Percentiles rank a stretch among this genome's conserved stretches.
phyloP scores from a whole-genome alignment of 495 filamentous ascomycete genomes.

The Podospora pseudoanserina region DNA sequence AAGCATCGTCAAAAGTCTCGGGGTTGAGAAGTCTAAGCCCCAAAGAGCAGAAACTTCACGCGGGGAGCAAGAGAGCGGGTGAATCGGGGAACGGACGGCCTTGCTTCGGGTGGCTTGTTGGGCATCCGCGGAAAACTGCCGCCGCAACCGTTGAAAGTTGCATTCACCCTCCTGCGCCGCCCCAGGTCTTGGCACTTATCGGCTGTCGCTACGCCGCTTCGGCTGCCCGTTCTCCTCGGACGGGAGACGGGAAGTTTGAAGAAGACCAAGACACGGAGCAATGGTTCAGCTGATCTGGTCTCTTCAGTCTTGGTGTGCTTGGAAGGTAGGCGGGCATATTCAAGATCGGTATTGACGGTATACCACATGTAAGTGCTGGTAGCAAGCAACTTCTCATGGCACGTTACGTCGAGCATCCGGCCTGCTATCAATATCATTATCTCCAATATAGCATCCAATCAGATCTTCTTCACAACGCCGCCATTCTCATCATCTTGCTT shows the following conservation, averaged over 20 bases:
- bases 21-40: constrained; percentile 7
- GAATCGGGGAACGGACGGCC: not conserved
- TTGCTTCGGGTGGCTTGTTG: constrained; percentile 6
- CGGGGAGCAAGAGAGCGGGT: not conserved
- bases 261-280: not conserved
- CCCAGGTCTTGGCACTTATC: constrained; percentile 8
- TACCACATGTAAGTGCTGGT: not conserved
- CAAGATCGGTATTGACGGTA: not conserved
- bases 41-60: not conserved
- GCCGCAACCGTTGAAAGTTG: constrained; percentile 8
- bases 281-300: not conserved
- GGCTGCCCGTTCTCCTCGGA: constrained; percentile 1
- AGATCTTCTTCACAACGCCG: not conserved
- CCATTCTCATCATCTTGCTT: not conserved
- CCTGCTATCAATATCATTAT: not conserved
- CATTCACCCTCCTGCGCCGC: constrained; percentile 3
- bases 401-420: not conserved
- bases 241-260: not conserved
- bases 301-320: not conserved
- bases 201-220: not conserved
- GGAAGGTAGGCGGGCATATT: not conserved
- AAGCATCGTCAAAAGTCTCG: not conserved
- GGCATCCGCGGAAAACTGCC: not conserved
- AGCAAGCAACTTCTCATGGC: not conserved
- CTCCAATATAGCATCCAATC: not conserved